Base-by-base conservation (phyloP, 345 rosid genomes). In the Murraya koenigii region DNA sequence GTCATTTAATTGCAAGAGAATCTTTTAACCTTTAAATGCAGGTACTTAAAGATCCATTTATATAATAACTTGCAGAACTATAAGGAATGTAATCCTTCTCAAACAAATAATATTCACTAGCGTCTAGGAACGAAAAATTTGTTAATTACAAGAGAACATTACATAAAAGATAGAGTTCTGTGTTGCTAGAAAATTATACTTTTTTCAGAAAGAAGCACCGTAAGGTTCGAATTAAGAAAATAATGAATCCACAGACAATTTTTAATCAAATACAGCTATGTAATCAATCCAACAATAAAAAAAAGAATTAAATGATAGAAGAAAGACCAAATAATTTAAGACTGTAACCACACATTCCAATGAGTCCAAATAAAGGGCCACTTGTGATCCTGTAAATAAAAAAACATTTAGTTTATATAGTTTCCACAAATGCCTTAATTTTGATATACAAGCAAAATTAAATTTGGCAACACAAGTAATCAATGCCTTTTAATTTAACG, bases 311-410 rank as follows among this genome's bases (percentile, higher is more conserved):
- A n/a, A 63, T 33, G 23, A 4, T 15, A 66, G 65, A n/a, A 38
- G 19, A 55, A 54, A 26, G 52, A 35, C 74, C n/a, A 49, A 75
- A 32, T 52, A 66, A 56, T 8, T 59, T 23, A 69, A 69, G 15
- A 11, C 33, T 63, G 35, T 10, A 64, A 55, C 19, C 62, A 83
- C 90, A 96, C 97, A 97, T 94, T 77, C 98, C 97, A 80, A 95
- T 91, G 62, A 93, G 91, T 83, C 98, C 93, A 26, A 95, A 89
- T 60, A 95, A 81, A 80, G 97, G 97, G 78, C 97, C 98, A 86
- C 94, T 93, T 71, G 97, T 93, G 59, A 93, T 96, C 91, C 98
- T 96, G 81, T 79, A 84, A 83, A 69, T 79, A 36, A 26, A 71
- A 26, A 47, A 79, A 71, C 77, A 83, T n/a, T 44, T 23, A 28